Evolutionary conservation across 202 grass and related monocot genomes (phyloP), one percentile per base, ranked within the genome.

Genomic region (Thinopyrum obtusiflorum): DNA sequence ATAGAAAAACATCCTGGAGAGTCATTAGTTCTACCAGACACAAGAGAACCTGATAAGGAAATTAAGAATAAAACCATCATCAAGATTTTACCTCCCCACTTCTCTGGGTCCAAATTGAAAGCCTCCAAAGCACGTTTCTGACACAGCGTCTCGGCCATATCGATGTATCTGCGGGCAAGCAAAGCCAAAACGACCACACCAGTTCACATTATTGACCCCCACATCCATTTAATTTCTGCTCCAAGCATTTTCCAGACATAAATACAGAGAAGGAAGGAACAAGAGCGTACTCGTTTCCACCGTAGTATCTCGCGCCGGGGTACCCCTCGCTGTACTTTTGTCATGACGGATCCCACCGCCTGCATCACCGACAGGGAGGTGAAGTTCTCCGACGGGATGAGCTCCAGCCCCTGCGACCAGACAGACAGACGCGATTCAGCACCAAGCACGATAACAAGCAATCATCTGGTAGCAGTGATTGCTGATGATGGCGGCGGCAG

Each of bases 281-380:
- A 27, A 46, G 82, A 29, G 24, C 85, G 23, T 89, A 99, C 97
- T 99, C 97, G 60, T 99, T 99, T 87, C 97, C 97, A 40, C 97
- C 97, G 14, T 99, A 99, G 80, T 99, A 99, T 99, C 97, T 91
- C 44, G 97, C 97, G 35, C 97, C 97, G 0, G 97, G 97, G 85
- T 99, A 99, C 53, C 97, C 97, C 73, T 99, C 97, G 68, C 97
- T 99, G 83, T 99, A 97, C 85, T 99, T 99, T 99, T 24, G 97
- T 99, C 97, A 99, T 99, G 88, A 99, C 76, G 18, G 97, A 99
- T 55, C 97, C 97, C 32, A 99, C 97, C 8, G 92, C 93, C 87
- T 99, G 93, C 97, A 99, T 99, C 87, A 99, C 97, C 33, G 97
- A 97, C 35, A 90, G 17, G 6, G 97, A 97, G 42, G 97, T 99